Evolutionary conservation across 352 stramenopile genomes (phyloP).

Genomic region (Aphanomyces cochlioides): DNA sequence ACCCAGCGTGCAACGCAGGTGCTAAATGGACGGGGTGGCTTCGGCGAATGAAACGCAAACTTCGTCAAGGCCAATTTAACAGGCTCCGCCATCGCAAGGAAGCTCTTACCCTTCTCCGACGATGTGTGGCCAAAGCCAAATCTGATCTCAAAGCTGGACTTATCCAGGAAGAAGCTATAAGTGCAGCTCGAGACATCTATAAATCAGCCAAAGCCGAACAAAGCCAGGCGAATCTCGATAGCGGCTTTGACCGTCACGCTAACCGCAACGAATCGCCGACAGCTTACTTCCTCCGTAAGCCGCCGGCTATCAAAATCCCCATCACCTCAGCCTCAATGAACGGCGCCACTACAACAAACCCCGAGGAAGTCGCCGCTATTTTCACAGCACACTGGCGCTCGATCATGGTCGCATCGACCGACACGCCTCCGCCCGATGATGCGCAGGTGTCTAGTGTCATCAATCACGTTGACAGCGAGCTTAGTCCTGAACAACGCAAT

Average conservation of each 20-base stretch:
- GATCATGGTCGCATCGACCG: neutral
- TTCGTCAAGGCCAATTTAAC: neutral
- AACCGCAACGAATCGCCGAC: neutral
- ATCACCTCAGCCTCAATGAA: neutral
- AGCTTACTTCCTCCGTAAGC: neutral
- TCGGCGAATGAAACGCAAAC: neutral
- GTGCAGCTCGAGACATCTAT: neutral
- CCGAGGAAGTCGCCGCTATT: neutral
- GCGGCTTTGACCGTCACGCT: neutral
- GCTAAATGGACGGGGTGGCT: slow-evolving; percentile 14
- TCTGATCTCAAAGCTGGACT: neutral
- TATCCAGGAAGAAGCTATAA: neutral
- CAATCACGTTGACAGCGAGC: no score
- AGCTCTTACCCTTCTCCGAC: neutral
- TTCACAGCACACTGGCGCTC: slow-evolving; percentile 10
- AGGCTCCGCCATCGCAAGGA: neutral
- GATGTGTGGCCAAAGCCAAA: neutral
- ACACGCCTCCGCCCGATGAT: neutral
- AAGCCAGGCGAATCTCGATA: neutral
- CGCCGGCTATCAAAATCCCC: neutral
- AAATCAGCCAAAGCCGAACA: neutral
- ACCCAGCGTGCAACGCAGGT: neutral
- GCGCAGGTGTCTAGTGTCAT: no score
- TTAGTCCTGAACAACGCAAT: no score
- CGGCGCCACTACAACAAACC: neutral